Evolutionary conservation across 2,329 filamentous ascomycete genomes (phyloP).

Genomic region (Aspergillus viridinutans): DNA sequence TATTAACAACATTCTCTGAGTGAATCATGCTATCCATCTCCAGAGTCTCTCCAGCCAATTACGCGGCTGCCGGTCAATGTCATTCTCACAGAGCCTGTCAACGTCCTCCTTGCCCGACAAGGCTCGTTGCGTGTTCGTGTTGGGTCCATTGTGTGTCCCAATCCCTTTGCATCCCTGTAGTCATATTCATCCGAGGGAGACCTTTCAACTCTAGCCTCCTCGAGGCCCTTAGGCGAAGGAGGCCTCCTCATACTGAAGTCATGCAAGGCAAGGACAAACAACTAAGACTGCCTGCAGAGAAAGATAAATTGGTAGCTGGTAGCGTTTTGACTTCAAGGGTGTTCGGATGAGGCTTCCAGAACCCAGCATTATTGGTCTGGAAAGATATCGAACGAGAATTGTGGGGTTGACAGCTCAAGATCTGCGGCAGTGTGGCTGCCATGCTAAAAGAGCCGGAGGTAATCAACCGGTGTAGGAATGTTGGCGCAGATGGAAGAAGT

Average conservation of each 20-base stretch:
- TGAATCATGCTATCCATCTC: slow-evolving; percentile 43
- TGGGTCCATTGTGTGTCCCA: not conserved
- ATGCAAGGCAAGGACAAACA: not conserved
- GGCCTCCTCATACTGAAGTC: not conserved
- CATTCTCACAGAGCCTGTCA: slow-evolving; percentile 41
- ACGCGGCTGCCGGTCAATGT: slow-evolving; percentile 37
- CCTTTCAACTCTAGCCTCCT: not conserved
- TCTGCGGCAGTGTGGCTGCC: not conserved
- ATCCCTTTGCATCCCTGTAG: not conserved
- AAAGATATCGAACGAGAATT: not conserved
- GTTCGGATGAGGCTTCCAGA: not conserved
- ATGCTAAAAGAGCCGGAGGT: not conserved
- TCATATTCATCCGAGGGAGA: not conserved
- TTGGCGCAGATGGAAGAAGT: not conserved
- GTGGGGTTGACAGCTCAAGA: not conserved
- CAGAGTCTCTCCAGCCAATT: slow-evolving; percentile 43
- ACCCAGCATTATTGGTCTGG: not conserved
- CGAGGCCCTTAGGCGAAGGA: not conserved
- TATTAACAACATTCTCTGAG: not conserved
- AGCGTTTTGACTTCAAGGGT: not conserved
- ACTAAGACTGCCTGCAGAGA: not conserved
- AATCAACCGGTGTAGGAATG: not conserved
- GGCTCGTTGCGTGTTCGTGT: slow-evolving; percentile 26
- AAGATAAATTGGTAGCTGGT: not conserved
- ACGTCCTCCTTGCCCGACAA: slow-evolving; percentile 44